Base-by-base conservation (phyloP, 169 alveolate genomes). In the Eimeria falciformis region DNA sequence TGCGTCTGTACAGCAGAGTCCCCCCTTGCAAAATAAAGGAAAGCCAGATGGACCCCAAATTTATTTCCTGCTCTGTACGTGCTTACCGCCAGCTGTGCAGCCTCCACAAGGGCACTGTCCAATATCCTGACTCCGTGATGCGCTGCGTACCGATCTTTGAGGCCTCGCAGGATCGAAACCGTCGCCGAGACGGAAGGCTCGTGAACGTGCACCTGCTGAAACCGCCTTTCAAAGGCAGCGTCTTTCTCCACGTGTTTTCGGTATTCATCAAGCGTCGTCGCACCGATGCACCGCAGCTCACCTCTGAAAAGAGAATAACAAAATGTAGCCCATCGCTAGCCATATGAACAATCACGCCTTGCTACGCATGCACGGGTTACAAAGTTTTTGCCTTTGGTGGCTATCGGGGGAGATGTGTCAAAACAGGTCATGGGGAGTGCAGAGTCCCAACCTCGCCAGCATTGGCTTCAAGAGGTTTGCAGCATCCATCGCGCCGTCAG, bases 171-270 rank as follows among this genome's bases (percentile, higher is more conserved):
- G 50, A 97, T 97, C 47, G 97, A 95, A 55, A 97, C 96, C 5
- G 98, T 96, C 84, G 97, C 98, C 82, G 96, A 97, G n/a, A 96
- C 98, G 50, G 97, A 93, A 21, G 98, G 98, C 92, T 96, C 98
- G 78, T 96, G 97, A 40, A 95, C 96, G 68, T 91, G 93, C 58
- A 84, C 77, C 27, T 96, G 98, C 82, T 96, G 98, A 93, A 96
- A 96, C n/a, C 98, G 96, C 9, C 98, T 91, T 93, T 97, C 98
- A 68, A 97, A 78, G 9, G 98, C 98, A 43, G 97, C 97, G 69
- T 97, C 98, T 84, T 96, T 96, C 93, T 97, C 98, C 69, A 97
- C 96, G 91, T 93, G 94, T 71, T 96, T 97, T n/a, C 98, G 92
- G 88, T 97, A 97, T 84, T 97, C 98, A 88, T 97, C 97, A 84